These are phyloP conservation scores for Discostella stelligera DNA, from an alignment of 352 stramenopile species.

Conservation along the genomic window DNA sequence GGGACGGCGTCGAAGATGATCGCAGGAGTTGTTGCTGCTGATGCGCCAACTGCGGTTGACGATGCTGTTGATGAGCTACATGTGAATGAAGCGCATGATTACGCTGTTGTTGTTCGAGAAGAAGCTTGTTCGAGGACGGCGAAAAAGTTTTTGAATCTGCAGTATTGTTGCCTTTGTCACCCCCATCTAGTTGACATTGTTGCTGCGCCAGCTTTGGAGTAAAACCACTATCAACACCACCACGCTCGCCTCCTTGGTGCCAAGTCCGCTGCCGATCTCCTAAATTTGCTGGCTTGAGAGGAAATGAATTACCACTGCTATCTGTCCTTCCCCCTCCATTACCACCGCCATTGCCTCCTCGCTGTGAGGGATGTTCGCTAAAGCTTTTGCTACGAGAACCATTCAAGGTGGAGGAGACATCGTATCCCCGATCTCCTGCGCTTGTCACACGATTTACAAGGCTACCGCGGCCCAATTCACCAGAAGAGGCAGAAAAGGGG, in stretches of 20 bases:
- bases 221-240: not conserved
- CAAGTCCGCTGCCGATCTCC: not conserved
- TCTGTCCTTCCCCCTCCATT: not conserved
- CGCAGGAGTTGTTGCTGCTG: not conserved
- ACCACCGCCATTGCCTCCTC: not conserved
- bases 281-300: slow-evolving; percentile 4
- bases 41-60: not conserved
- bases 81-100: not conserved
- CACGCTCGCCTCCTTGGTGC: not conserved
- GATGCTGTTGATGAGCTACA: not conserved
- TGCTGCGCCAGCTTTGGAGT: not conserved
- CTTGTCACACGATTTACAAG: not conserved
- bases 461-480: not conserved
- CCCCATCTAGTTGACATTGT: not conserved
- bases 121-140: not conserved
- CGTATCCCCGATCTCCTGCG: slow-evolving; percentile 15
- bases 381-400: slow-evolving; percentile 26
- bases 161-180: not conserved
- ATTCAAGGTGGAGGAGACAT: not conserved
- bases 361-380: slow-evolving; percentile 10
- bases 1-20: slow-evolving; percentile 8
- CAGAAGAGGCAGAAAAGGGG: not conserved
- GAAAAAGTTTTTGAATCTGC: not conserved
- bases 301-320: slow-evolving; percentile 1
- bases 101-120: not conserved